phyloP scores from a whole-genome alignment of 768 basidiomycete species.

The Kwoniella europaea region DNA sequence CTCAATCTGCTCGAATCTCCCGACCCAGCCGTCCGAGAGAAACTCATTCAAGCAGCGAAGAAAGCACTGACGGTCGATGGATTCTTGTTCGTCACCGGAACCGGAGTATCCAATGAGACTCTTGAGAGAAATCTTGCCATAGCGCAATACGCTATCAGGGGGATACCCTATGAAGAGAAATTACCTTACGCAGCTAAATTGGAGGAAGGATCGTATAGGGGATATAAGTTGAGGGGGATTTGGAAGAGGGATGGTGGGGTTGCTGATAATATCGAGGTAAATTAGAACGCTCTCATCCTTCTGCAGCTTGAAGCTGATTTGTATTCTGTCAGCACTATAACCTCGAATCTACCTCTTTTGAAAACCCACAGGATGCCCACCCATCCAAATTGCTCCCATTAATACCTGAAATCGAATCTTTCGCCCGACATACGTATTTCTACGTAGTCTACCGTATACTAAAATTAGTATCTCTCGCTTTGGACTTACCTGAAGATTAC shows the following conservation, averaged over 20 bases:
- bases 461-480: conserved; percentile 34
- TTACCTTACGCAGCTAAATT: conserved; percentile 33
- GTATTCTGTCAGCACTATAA: conserved; percentile 36
- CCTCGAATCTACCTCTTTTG: conserved; percentile 38
- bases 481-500: conserved; percentile 40
- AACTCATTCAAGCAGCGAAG: conserved; percentile 30
- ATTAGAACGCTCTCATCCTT: not conserved
- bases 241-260: conserved; percentile 41
- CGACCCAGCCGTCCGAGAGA: conserved; percentile 22
- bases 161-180: conserved; percentile 34
- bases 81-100: conserved; percentile 42
- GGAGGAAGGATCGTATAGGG: conserved; percentile 30
- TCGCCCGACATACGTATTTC: conserved; percentile 37
- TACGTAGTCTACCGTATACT: conserved; percentile 39
- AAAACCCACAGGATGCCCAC: conserved; percentile 20
- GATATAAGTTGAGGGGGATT: conserved; percentile 38
- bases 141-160: conserved; percentile 35
- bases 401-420: conserved; percentile 37
- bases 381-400: conserved; percentile 28
- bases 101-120: conserved; percentile 32
- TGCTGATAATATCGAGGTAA: conserved; percentile 40
- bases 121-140: conserved; percentile 37
- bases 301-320: no score
- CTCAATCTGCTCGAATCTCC: conserved; percentile 29
- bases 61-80: conserved; percentile 41